Evolutionary conservation across 2,329 filamentous ascomycete genomes (phyloP), one percentile per base, ranked within the genome.

Genomic region (Gaeumannomyces sp.): DNA sequence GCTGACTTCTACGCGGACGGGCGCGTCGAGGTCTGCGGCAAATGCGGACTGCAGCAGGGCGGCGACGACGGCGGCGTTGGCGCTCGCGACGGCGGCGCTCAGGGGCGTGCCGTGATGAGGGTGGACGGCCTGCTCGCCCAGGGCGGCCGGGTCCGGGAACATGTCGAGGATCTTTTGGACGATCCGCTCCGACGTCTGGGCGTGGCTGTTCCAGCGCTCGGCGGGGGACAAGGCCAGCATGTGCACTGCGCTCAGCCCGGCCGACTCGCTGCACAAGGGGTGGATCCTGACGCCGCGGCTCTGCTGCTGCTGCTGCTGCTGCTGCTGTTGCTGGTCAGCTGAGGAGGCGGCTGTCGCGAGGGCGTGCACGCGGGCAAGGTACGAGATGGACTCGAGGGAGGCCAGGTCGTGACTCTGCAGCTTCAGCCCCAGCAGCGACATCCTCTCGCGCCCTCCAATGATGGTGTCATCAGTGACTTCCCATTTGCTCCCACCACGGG

Each of bases 131-230:
- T 38, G 22, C 16, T n/a, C 7, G 8, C 59, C 66, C 4, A 67
- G 63, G 59, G 35, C 60, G 7, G 5, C 58, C 3, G 10, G 10
- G 31, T 58, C 38, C 11, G 66, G 66, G 59, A 65, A 67, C 59
- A 63, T 64, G 25, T 38, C 63, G 11, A 67, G 58, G 1, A 65
- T 35, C 27, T 28, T 25, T 35, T 67, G 65, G 31, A 64, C 56
- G 58, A 67, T 65, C 28, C 62, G 53, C 8, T 65, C 65, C 13
- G 66, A 66, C 58, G 66, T 65, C 38, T 65, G 66, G 19, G 38
- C 45, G 28, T 66, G 66, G n/a, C 50, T 59, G 61, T 63, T 66
- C 66, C 63, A 64, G 16, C 63, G 28, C 11, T 19, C 19, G 11
- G 28, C 25, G 5, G 65, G 61, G n/a, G 59, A 25, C 29, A 29